Conservation (phyloP, 1,284 basidiomycete genomes). For the Sanghuangporus sanghuang region DNA sequence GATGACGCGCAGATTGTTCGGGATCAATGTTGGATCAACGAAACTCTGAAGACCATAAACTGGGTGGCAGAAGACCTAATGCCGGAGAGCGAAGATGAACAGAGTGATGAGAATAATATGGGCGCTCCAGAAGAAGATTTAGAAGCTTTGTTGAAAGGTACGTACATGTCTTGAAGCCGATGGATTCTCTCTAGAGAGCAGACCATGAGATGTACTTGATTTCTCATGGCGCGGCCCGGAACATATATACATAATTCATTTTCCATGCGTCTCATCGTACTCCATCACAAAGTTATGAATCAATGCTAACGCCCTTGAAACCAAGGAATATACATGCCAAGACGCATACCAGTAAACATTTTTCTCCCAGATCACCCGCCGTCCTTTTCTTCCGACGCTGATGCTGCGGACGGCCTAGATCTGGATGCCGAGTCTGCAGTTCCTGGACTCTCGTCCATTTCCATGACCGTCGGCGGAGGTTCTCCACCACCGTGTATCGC, state of each 20-base stretch:
- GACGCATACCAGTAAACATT: constrained; percentile 15
- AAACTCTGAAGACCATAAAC: constrained; percentile 46
- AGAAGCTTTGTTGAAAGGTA: constrained; percentile 31
- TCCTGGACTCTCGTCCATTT: constrained; percentile 10
- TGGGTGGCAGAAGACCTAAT: constrained; percentile 50
- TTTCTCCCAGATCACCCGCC: constrained; percentile 9
- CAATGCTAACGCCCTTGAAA: not conserved
- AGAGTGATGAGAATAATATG: constrained; percentile 26
- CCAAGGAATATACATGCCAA: constrained; percentile 11
- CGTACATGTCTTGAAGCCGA: not conserved
- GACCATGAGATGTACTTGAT: not conserved
- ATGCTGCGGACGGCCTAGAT: constrained; percentile 3
- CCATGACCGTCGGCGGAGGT: not conserved
- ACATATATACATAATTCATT: not conserved
- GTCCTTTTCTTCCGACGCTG: not conserved
- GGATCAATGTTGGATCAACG: constrained; percentile 78
- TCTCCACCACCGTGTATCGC: constrained; percentile 6
- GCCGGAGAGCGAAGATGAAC: constrained; percentile 14
- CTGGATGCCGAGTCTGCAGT: constrained; percentile 6
- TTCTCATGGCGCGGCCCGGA: not conserved
- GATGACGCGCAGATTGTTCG: constrained; percentile 51
- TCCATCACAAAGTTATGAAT: not conserved
- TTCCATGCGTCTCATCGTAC: not conserved
- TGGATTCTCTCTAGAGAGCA: not conserved
- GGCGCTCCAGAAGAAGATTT: constrained; percentile 46